Evolutionary conservation across 306 rosid genomes (phyloP).

Genomic region (Hippophae tibetana): DNA sequence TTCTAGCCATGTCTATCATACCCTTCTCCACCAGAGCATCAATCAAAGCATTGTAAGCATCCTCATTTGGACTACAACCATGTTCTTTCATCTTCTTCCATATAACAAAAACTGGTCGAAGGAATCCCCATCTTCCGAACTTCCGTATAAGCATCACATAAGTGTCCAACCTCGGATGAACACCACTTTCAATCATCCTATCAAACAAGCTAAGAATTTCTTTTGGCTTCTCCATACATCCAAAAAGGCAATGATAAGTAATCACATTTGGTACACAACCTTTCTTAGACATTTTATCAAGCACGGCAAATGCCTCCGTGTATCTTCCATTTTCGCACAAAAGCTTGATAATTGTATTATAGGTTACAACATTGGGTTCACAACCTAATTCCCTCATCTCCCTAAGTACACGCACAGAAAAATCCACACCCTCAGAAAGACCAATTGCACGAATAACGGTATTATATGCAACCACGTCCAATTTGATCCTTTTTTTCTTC

Average conservation of each 20-base stretch:
- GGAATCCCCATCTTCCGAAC: constrained; percentile 92
- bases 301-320: constrained; percentile 52
- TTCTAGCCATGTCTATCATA: constrained; percentile 56
- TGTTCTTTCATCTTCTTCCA: constrained; percentile 73
- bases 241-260: constrained; percentile 57
- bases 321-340: constrained; percentile 55
- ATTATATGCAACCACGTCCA: constrained; percentile 77
- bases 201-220: constrained; percentile 59
- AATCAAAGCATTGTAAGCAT: constrained; percentile 75
- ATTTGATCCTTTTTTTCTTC: constrained; percentile 47
- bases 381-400: constrained; percentile 77
- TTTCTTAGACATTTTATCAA: constrained; percentile 34
- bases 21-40: constrained; percentile 83
- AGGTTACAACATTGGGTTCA: constrained; percentile 53
- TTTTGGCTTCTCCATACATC: constrained; percentile 47
- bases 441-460: constrained; percentile 67
- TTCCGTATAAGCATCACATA: constrained; percentile 79
- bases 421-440: constrained; percentile 70
- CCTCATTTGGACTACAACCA: constrained; percentile 72
- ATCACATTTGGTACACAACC: constrained; percentile 53
- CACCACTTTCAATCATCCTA: constrained; percentile 59
- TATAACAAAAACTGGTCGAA: constrained; percentile 54
- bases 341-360: constrained; percentile 66
- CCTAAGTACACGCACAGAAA: constrained; percentile 34
- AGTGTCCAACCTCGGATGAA: constrained; percentile 64